Base-by-base conservation (phyloP, 805 yeast genomes). In the Candida tammaniensis region DNA sequence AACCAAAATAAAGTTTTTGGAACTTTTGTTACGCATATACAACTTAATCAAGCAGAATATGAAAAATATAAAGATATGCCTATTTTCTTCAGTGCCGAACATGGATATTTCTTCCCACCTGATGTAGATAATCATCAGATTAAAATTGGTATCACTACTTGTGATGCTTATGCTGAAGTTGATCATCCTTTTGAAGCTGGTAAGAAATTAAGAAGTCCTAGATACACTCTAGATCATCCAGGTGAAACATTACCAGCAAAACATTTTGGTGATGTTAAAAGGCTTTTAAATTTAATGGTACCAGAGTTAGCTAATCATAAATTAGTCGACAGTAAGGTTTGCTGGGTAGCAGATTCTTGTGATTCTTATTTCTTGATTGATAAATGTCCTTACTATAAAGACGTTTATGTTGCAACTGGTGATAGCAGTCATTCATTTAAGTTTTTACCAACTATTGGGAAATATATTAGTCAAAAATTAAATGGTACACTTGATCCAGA, bases 381-480 rank as follows among this genome's bases (percentile, higher is more conserved):
- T 40, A 38, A 38, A 17, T 54, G 62, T 15, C 76, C 75, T 2
- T 44, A 44, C 1, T 40, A 42, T 12, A 26, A 35, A 0, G 59
- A 57, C 17, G 50, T 66, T 1, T 57, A 40, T 32, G 63, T 71
- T n/a, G 74, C 72, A 0, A 55, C 70, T 8, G 77, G 77, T 12
- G 76, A 70, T 44, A 61, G 74, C 3, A 73, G 75, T 7, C 76
- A 70, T 47, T 72, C 59, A 4, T 70, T 61, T 49, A 71, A 70
- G 46, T 65, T 65, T 28, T 42, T 71, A 35, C 77, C 77, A 11
- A 63, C 56, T 27, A 67, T 71, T 31, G 76, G 77, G 1, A 58
- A 55, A 34, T 71, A 70, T 40, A 66, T 70, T 12, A 34, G 39
- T 3, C 49, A 48, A n/a, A 55, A 48, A 21, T 27, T 67, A 18